Base-by-base conservation (phyloP, 768 basidiomycete genomes). In the Russula foetens region DNA sequence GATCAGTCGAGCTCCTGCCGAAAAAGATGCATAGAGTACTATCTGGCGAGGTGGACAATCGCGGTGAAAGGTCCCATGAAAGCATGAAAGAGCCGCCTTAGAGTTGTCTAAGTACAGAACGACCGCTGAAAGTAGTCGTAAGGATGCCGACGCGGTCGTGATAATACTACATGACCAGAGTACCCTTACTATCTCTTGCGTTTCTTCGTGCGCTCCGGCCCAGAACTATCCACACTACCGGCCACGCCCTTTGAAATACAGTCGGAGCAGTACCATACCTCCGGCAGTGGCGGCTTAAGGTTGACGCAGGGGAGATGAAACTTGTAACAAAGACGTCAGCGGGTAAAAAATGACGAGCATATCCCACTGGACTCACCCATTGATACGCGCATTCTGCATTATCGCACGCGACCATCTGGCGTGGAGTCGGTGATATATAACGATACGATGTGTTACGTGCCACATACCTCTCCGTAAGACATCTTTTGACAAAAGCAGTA, bases 401-500 rank as follows among this genome's bases (percentile, higher is more conserved):
- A 23, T 66, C 65, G 50, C 65, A 66, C n/a, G 63, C 65, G 23
- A 66, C 57, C 65, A 66, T 66, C 65, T 62, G 43, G 50, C 33
- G n/a, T 3, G 33, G 15, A 21, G 35, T 56, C 33, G 17, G 21
- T 48, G 14, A 47, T 33, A 8, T 26, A 50, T 17, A 52, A 31
- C 29, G 35, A 56, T 26, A 52, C 4, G 19, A 56, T 59, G 57
- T 17, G 17, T 12, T 7, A 41, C n/a, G 19, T 39, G 14, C 52
- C 4, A 70, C 73, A 56, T 57, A 77, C 76, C 71, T 82, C 84
- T 51, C 85, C 84, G 65, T 83, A 84, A 51, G 80, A 82, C 64
- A 79, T 75, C 68, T 82, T 81, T 65, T 79, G 80, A 69, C 84
- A 86, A 71, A 79, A 78, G 70, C 84, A 86, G 62, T 86, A 86